phyloP scores from a whole-genome alignment of 1,284 basidiomycete species.

The Athelia sp. region DNA sequence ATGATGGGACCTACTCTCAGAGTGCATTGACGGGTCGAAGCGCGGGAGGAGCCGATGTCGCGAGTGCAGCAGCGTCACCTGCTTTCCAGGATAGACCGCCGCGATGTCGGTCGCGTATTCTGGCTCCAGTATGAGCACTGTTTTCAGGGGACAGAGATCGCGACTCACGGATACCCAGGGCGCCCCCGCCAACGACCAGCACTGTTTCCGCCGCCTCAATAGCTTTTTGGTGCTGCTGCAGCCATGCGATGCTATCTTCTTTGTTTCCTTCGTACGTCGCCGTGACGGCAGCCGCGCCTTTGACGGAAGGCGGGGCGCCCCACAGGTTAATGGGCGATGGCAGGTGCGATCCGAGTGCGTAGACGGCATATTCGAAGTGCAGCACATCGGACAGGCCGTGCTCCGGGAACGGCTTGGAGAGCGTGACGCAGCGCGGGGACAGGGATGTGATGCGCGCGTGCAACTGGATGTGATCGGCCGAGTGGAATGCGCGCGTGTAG shows the following conservation, averaged over 20 bases:
- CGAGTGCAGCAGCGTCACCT: slow-evolving; percentile 67
- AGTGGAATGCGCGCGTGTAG: slow-evolving; percentile 41
- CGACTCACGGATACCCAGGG: slow-evolving; percentile 55
- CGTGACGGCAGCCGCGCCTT: slow-evolving; percentile 5
- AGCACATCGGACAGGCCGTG: slow-evolving; percentile 29
- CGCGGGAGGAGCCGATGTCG: slow-evolving; percentile 52
- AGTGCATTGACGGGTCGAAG: slow-evolving; percentile 55
- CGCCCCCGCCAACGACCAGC: slow-evolving; percentile 57
- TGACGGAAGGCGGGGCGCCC: slow-evolving; percentile 19
- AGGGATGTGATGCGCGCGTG: slow-evolving; percentile 46
- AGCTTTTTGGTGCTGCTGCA: slow-evolving; percentile 38
- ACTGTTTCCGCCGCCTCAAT: slow-evolving; percentile 40
- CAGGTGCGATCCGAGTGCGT: slow-evolving; percentile 53
- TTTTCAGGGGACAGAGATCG: background rate
- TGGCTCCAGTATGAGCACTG: slow-evolving; percentile 15
- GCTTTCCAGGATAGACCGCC: slow-evolving; percentile 50
- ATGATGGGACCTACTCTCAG: slow-evolving; percentile 36
- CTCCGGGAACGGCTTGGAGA: slow-evolving; percentile 43
- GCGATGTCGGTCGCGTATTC: slow-evolving; percentile 71
- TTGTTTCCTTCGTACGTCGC: slow-evolving; percentile 39
- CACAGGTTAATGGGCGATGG: slow-evolving; percentile 54
- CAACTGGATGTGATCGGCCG: slow-evolving; percentile 28
- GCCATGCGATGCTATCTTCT: slow-evolving; percentile 41
- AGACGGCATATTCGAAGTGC: slow-evolving; percentile 50
- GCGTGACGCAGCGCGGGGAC: slow-evolving; percentile 36